A percentile compares a stretch with the other conserved stretches of the same genome.
Evolutionary conservation across 208 protist genomes (phyloP).

Genomic region (Trypanosomatidae sp.): DNA sequence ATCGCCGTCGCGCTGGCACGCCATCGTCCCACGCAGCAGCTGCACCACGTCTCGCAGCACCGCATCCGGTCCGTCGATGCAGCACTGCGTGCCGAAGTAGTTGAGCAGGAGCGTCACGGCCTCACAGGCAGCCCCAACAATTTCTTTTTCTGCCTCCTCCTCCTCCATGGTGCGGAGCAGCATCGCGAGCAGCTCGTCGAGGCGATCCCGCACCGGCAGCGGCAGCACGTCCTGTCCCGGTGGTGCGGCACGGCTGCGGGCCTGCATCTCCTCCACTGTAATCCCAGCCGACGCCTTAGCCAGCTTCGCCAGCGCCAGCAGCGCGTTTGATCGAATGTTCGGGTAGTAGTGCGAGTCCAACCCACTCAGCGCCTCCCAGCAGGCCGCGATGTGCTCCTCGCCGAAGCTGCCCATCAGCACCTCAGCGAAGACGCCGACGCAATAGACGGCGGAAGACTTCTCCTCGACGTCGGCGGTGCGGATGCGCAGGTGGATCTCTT

Average conservation of each 20-base stretch:
- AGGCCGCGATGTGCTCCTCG: constrained; percentile 41
- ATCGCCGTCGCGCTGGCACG: constrained; percentile 51
- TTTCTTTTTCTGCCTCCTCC: constrained; percentile 65
- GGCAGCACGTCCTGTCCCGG: constrained; percentile 50
- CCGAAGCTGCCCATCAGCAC: constrained; percentile 51
- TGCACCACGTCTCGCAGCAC: constrained; percentile 47
- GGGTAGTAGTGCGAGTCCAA: constrained; percentile 62
- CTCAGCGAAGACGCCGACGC: constrained; percentile 80
- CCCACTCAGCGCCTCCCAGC: constrained; percentile 46
- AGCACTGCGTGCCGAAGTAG: constrained; percentile 73
- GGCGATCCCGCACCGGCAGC: constrained; percentile 37
- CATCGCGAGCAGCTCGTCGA: constrained; percentile 56
- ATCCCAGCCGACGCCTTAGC: constrained; percentile 51
- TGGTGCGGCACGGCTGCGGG: constrained; percentile 18
- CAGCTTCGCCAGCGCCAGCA: constrained; percentile 63
- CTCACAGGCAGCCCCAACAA: constrained; percentile 78
- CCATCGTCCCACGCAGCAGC: constrained; percentile 52
- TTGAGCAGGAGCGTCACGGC: constrained; percentile 52
- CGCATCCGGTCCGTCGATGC: constrained; percentile 39
- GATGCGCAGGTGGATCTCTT: constrained; percentile 69
- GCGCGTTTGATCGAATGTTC: constrained; percentile 65
- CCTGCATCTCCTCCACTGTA: constrained; percentile 26
- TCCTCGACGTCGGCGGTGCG: constrained; percentile 85
- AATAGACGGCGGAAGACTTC: constrained; percentile 82
- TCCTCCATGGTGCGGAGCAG: constrained; percentile 47